Percentiles rank a stretch among this genome's conserved stretches.
Evolutionary conservation across 2,329 filamentous ascomycete species (phyloP).

Genomic region (Metarhizium robertsii): DNA sequence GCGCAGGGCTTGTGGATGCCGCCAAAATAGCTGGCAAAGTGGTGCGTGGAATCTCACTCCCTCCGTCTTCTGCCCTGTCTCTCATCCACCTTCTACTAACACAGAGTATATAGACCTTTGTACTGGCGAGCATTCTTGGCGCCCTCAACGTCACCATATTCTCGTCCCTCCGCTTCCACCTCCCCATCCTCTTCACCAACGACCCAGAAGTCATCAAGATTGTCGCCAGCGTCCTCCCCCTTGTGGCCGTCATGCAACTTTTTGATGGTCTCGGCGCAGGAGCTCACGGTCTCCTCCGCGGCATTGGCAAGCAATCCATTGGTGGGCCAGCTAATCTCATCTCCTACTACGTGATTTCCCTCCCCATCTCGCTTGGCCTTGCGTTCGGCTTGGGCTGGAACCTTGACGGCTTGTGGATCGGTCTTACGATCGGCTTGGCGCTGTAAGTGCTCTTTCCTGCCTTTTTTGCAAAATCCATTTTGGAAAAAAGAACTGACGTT

Average conservation of each 20-base stretch:
- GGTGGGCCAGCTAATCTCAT: constrained; percentile 83
- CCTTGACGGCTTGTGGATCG: constrained; percentile 72
- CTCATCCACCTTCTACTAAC: neutral
- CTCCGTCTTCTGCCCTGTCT: constrained; percentile 4
- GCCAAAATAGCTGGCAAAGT: constrained; percentile 76
- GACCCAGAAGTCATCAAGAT: constrained; percentile 60
- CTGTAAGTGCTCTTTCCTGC: constrained; percentile 34
- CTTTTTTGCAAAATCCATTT: neutral
- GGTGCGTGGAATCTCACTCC: constrained; percentile 28
- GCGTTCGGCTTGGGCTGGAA: constrained; percentile 72
- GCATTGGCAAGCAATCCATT: constrained; percentile 79
- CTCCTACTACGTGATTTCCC: constrained; percentile 76
- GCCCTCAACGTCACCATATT: constrained; percentile 69
- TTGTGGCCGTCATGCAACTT: constrained; percentile 82
- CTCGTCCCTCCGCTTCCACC: constrained; percentile 56
- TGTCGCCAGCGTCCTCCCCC: constrained; percentile 61
- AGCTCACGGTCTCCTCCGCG: constrained; percentile 77
- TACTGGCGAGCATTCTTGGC: constrained; percentile 60
- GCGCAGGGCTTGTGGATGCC: constrained; percentile 70
- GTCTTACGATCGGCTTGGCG: constrained; percentile 62
- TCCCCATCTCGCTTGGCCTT: constrained; percentile 73
- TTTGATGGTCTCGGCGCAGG: constrained; percentile 74
- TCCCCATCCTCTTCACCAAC: constrained; percentile 71
- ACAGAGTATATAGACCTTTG: constrained; percentile 36
- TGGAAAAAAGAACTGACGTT: neutral